Base-by-base conservation (phyloP, 2,329 filamentous ascomycete species). In the Zasmidium angulare region DNA sequence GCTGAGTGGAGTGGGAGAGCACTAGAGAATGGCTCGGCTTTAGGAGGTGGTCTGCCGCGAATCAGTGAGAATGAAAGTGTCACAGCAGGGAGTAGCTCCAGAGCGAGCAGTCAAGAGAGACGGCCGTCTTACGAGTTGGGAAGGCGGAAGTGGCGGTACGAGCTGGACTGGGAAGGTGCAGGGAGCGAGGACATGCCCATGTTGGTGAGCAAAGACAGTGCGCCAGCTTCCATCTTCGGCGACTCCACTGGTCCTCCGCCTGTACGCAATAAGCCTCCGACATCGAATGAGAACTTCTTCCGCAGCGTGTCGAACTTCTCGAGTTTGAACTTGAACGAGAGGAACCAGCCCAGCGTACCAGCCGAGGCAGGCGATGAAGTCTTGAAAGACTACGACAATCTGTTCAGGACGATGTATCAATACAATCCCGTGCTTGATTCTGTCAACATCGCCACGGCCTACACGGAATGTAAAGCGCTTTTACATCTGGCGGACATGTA, bases 401-500 rank as follows among this genome's bases (percentile, higher is more conserved):
- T 98, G 21, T 96, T 98, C 74, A 90, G 93, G 68, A 89, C 95
- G 63, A 96, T 97, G 80, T 98, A 98, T 81, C 96, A 97, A 75
- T 90, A 96, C 73, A 80, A 91, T 0, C 93, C 93, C 0, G 72
- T 86, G 0, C 83, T 98, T 29, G 93, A 96, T 75, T 84, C 85
- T 23, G 83, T 95, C 74, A 96, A 95, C 74, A 96, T 98, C 64
- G 91, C 92, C 55, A 89, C 92, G 62, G 92, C 93, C 22, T 97
- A 97, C 72, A 88, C 95, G 47, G 91, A 97, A 76, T 96, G 91
- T 83, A 96, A 97, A 76, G 89, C 90, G 12, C 84, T 98, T 2
- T 84, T 98, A 46, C 86, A 86, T 12, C 82, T 97, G 19, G 93
- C 92, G n/a, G 93, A 97, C 76, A 91, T 95, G 79, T 97, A 97